phyloP scores from a whole-genome alignment of 2,329 filamentous ascomycete genomes.

The Diaporthe eres region DNA sequence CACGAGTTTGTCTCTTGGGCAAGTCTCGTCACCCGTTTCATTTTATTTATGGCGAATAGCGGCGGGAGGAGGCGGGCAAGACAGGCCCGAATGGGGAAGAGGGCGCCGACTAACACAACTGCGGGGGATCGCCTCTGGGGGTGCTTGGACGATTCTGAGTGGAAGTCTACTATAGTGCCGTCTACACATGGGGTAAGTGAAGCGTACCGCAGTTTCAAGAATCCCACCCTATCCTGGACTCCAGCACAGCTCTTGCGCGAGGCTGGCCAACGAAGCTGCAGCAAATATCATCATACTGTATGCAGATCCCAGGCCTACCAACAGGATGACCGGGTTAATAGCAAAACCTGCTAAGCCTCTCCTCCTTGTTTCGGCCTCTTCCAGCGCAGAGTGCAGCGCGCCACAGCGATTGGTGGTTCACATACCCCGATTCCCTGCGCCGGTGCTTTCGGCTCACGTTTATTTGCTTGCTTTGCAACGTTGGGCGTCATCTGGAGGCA shows the following conservation, averaged over 20 bases:
- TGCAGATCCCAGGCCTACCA: conserved; percentile 24
- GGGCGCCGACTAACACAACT: conserved; percentile 22
- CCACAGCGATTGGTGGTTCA: conserved; percentile 21
- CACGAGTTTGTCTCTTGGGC: neutral
- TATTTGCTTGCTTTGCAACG: conserved; percentile 22
- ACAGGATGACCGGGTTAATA: conserved; percentile 3
- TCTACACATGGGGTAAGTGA: conserved; percentile 22
- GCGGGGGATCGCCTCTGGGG: conserved; percentile 22
- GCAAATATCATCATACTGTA: neutral
- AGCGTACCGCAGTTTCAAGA: conserved; percentile 29
- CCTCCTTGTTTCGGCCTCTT: conserved; percentile 32
- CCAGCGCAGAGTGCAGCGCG: neutral
- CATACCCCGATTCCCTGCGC: neutral
- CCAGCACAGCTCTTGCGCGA: conserved; percentile 9
- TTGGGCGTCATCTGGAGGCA: conserved; percentile 25
- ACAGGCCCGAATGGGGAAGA: neutral
- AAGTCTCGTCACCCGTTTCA: conserved; percentile 29
- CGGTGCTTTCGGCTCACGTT: conserved; percentile 14
- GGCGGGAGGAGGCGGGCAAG: conserved; percentile 5
- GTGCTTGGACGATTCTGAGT: conserved; percentile 19
- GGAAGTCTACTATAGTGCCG: conserved; percentile 26
- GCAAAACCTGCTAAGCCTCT: conserved; percentile 29
- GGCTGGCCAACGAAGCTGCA: conserved; percentile 9
- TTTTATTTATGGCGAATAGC: conserved; percentile 30
- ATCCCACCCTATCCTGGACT: conserved; percentile 17